Evolutionary conservation across 352 stramenopile species (phyloP).

Genomic region (Phytopythium vexans): DNA sequence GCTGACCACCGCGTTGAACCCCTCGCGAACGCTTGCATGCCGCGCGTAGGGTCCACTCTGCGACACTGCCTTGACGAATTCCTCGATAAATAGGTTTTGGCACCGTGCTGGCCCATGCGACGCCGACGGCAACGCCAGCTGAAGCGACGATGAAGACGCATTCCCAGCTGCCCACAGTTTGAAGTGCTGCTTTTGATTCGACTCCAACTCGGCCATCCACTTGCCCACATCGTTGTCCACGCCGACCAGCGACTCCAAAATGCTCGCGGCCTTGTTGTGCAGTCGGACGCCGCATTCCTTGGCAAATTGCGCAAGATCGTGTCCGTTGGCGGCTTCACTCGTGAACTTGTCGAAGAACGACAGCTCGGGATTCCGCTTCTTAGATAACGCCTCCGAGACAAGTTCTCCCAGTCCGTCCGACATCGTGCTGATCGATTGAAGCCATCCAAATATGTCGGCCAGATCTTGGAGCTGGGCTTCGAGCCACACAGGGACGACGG

Average conservation of each 20-base stretch:
- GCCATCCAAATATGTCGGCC: constrained; percentile 61
- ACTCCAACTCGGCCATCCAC: constrained; percentile 11
- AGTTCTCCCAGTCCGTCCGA: constrained; percentile 75
- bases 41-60: constrained; percentile 46
- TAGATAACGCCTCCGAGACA: constrained; percentile 61
- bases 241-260: constrained; percentile 15
- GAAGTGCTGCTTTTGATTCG: constrained; percentile 1
- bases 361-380: constrained; percentile 33
- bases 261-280: constrained; percentile 25
- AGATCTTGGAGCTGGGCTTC: constrained; percentile 58
- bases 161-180: not conserved
- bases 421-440: constrained; percentile 57
- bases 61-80: constrained; percentile 64
- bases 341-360: constrained; percentile 33
- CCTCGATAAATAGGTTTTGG: constrained; percentile 75
- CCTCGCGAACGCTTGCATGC: constrained; percentile 62
- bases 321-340: constrained; percentile 13
- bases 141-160: too few relatives aligned
- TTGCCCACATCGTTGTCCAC: constrained; percentile 20
- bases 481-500: constrained; percentile 64
- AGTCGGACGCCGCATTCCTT: constrained; percentile 31
- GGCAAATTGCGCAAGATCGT: constrained; percentile 29
- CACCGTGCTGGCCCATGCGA: constrained; percentile 15
- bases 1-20: constrained; percentile 44
- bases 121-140: not conserved